These are phyloP conservation scores for Fraxinus nigra DNA, from an alignment of 305 asterid species.

Conservation along the genomic window DNA sequence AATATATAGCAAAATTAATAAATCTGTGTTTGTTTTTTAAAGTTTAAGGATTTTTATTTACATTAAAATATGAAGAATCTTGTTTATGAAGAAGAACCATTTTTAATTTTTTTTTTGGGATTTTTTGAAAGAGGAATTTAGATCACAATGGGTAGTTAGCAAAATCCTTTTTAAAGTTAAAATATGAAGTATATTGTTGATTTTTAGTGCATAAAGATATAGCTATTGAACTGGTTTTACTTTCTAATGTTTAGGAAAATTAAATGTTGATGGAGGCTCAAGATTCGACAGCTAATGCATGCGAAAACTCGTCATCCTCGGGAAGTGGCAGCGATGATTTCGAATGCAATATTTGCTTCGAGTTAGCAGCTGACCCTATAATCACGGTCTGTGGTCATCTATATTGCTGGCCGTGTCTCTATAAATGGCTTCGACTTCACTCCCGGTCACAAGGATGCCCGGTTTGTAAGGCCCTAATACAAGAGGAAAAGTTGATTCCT, in stretches of 20 bases:
- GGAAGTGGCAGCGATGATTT: conserved; percentile 39
- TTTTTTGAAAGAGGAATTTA: neutral
- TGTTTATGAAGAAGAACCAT: neutral
- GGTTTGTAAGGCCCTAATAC: conserved; percentile 65
- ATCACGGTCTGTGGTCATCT: conserved; percentile 77
- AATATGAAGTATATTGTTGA: too few relatives aligned
- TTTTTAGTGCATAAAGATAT: neutral
- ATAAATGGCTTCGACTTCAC: conserved; percentile 60
- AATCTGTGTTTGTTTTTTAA: neutral
- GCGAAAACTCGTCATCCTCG: conserved; percentile 32
- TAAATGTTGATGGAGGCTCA: conserved; percentile 45
- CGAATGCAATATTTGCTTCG: conserved; percentile 77
- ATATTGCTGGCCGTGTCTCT: conserved; percentile 79
- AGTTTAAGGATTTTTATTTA: neutral
- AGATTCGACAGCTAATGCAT: conserved; percentile 7
- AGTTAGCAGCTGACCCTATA: conserved; percentile 64
- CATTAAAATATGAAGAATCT: neutral
- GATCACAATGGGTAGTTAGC: neutral
- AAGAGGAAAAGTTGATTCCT: conserved; percentile 64
- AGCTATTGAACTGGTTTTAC: neutral
- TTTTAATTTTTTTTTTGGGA: neutral
- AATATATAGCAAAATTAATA: neutral
- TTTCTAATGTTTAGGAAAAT: neutral
- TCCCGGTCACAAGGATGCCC: conserved; percentile 67
- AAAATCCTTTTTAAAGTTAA: too few relatives aligned